phyloP scores from a whole-genome alignment of 2,329 filamentous ascomycete genomes.

The Teratosphaeria gauchensis region DNA sequence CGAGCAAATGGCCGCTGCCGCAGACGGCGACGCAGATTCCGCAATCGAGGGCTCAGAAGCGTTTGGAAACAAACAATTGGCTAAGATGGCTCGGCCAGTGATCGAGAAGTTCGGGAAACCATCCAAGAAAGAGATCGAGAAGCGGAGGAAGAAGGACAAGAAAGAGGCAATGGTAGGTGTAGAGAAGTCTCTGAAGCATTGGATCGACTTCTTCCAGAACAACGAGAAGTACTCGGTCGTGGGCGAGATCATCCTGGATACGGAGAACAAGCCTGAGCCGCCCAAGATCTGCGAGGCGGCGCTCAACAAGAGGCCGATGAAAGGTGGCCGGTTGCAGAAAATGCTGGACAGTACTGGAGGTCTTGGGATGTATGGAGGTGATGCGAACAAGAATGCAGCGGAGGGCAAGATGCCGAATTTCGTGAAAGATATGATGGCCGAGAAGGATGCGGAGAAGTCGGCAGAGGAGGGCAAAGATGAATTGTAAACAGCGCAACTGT shows the following conservation, averaged over 20 bases:
- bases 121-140: constrained; percentile 9
- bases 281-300: constrained; percentile 18
- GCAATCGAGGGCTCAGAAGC: constrained; percentile 5
- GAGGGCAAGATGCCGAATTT: neutral
- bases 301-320: constrained; percentile 22
- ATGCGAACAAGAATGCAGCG: neutral
- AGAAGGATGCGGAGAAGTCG: neutral
- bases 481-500: neutral
- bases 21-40: constrained; percentile 6
- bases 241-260: constrained; percentile 15
- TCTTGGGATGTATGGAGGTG: neutral
- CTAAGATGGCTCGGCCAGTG: constrained; percentile 16
- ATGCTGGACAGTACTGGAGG: neutral
- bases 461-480: neutral
- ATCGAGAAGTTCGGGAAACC: constrained; percentile 18
- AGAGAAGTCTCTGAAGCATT: constrained; percentile 51
- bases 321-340: constrained; percentile 13
- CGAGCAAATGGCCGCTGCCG: constrained; percentile 15
- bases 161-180: constrained; percentile 52
- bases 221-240: constrained; percentile 19
- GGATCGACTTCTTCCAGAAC: constrained; percentile 40
- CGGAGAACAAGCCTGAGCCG: constrained; percentile 11
- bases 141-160: constrained; percentile 12
- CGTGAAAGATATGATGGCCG: neutral
- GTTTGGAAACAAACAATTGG: constrained; percentile 6